These are phyloP conservation scores for Tympanopsis confertula DNA, from an alignment of 2,329 filamentous ascomycete genomes.

Conservation along the genomic window DNA sequence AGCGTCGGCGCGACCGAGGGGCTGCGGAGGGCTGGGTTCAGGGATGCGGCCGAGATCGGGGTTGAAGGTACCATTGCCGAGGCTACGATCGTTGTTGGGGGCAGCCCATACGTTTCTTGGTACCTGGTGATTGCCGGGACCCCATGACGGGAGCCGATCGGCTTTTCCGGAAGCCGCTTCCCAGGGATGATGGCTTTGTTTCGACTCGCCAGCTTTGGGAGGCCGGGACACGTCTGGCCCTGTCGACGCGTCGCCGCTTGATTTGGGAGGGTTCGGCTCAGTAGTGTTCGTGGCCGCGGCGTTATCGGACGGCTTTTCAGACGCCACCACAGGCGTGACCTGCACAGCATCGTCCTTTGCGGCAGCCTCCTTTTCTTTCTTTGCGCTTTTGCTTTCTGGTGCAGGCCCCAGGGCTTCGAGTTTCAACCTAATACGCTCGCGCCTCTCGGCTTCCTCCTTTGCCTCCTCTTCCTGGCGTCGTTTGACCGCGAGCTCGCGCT, in stretches of 20 bases:
- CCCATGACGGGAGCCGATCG: constrained; percentile 40
- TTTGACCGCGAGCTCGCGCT: constrained; percentile 57
- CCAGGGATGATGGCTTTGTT: constrained; percentile 16
- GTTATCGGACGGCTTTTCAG: constrained; percentile 9
- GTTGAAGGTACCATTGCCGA: constrained; percentile 70
- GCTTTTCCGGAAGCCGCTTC: constrained; percentile 13
- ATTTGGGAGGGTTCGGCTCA: too few species aligned
- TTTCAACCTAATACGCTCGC: constrained; percentile 62
- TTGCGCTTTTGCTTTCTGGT: constrained; percentile 45
- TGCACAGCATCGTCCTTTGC: constrained; percentile 30
- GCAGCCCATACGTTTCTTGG: constrained; percentile 63
- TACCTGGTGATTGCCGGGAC: constrained; percentile 25
- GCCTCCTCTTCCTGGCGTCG: constrained; percentile 57
- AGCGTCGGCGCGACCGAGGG: not conserved
- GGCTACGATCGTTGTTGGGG: constrained; percentile 56
- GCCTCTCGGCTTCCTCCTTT: constrained; percentile 59
- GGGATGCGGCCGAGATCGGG: constrained; percentile 42
- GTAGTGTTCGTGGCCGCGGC: constrained; percentile 2
- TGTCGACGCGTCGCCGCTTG: not conserved
- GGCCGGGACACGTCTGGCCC: not conserved
- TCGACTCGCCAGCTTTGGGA: constrained; percentile 23
- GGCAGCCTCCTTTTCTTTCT: constrained; percentile 37
- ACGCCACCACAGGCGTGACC: constrained; percentile 12
- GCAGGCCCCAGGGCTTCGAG: constrained; percentile 58
- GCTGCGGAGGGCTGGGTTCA: constrained; percentile 18